A percentile compares a stretch with the other conserved stretches of the same genome.
Conservation (phyloP, 179 eudicot species). For the Patellifolia procumbens region DNA sequence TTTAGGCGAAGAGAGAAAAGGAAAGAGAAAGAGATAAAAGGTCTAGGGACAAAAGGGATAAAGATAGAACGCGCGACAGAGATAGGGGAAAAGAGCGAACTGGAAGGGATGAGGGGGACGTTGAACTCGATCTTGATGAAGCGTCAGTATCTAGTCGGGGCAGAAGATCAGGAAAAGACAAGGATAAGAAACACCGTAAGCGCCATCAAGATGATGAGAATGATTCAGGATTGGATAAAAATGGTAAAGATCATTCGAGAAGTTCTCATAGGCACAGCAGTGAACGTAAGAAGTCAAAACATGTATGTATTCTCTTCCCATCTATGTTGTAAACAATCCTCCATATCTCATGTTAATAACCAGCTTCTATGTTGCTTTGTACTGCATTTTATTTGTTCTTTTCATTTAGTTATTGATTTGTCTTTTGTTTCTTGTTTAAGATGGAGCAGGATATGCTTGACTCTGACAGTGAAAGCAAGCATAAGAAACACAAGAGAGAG, state of each 20-base stretch:
- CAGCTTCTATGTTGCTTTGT: not conserved
- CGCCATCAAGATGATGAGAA: slow-evolving; percentile 53
- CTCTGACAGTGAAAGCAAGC: slow-evolving; percentile 60
- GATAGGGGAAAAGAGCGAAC: slow-evolving; percentile 44
- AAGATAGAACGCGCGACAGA: slow-evolving; percentile 56
- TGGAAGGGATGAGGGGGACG: slow-evolving; percentile 56
- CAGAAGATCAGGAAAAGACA: slow-evolving; percentile 60
- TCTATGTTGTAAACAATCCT: not conserved
- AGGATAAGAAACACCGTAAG: slow-evolving; percentile 64
- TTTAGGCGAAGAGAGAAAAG: slow-evolving; percentile 73
- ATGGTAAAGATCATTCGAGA: slow-evolving; percentile 59
- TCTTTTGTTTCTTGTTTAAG: slow-evolving; percentile 25
- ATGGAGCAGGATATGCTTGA: slow-evolving; percentile 48
- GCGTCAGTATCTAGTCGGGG: slow-evolving; percentile 39
- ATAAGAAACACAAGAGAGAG: slow-evolving; percentile 70
- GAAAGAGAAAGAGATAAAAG: slow-evolving; percentile 57
- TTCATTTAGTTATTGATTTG: not conserved
- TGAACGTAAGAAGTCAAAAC: slow-evolving; percentile 67
- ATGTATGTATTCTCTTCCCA: slow-evolving; percentile 39
- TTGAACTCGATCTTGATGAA: slow-evolving; percentile 45
- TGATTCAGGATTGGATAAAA: slow-evolving; percentile 50
- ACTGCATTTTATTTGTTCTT: not conserved
- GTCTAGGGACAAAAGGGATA: slow-evolving; percentile 58
- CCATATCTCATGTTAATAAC: not conserved
- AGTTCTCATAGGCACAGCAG: slow-evolving; percentile 60